Base-by-base conservation (phyloP, 192 early-diverging fungal genomes). In the Diversispora eburnea region DNA sequence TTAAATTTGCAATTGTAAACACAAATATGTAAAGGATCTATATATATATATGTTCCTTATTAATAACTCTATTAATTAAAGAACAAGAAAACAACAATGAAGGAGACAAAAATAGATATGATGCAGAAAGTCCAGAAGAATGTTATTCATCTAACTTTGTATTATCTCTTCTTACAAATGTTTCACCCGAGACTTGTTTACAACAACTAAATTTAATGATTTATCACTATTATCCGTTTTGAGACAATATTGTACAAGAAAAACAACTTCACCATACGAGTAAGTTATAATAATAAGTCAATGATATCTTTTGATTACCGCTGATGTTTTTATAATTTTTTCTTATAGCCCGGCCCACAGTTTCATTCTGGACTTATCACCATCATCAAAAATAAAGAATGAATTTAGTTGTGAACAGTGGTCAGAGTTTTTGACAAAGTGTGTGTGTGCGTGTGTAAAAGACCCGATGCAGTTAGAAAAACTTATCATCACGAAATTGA, bases 401-500 rank as follows among this genome's bases (percentile, higher is more conserved):
- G 48, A 55, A 39, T 70, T 70, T 42, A 49, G 25, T n/a, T 7
- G 4, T 58, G 51, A 70, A 20, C 7, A 57, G 20, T 70, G 68
- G 68, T 15, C 52, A 5, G 41, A 70, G 13, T 51, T 56, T 9
- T 15, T 70, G 33, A 58, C n/a, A 8, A 13, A 70, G 61, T n/a
- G n/a, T n/a, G n/a, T n/a, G n/a, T n/a, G n/a, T n/a, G n/a, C n/a
- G n/a, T n/a, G n/a, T n/a, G n/a, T n/a, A n/a, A n/a, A 17, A 70
- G 41, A 48, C 60, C 57, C 25, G 56, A 72, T 48, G 47, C 57
- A 45, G 47, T 61, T 17, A 22, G 15, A 61, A 43, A 65, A 33
- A 45, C 45, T 61, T 72, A 72, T 1, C 70, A 72, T 63, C 70
- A 72, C 4, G 70, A 72, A 48, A 72, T 72, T 8, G 70, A 72